Evolutionary conservation across 345 rosid species (phyloP).

Genomic region (Eucalyptus cladocalyx): DNA sequence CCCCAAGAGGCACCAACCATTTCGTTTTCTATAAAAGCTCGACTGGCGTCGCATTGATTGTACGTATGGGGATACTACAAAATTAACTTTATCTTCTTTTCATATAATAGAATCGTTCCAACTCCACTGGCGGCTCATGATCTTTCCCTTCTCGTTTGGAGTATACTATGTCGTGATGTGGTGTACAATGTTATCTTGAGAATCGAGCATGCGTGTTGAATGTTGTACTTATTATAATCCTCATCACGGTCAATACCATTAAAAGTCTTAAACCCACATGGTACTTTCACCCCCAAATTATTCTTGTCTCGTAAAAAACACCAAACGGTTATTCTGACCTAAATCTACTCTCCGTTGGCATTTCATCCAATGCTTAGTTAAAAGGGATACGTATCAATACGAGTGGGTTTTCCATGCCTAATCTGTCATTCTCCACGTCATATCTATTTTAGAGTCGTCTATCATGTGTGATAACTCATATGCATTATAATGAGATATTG

Average conservation of each 20-base stretch:
- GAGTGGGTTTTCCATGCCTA: accelerated
- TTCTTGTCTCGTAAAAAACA: neutral
- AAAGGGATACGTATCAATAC: neutral
- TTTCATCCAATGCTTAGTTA: neutral
- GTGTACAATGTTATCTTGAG: neutral
- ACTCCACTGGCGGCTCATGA: neutral
- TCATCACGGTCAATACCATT: neutral
- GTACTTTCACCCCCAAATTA: neutral
- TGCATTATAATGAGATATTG: neutral
- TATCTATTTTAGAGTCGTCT: neutral
- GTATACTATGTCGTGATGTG: neutral
- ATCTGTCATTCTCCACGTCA: neutral
- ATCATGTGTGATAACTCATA: neutral
- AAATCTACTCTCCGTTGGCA: neutral
- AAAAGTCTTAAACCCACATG: neutral
- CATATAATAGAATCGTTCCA: neutral
- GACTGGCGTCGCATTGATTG: neutral
- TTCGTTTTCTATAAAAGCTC: neutral
- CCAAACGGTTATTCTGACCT: neutral
- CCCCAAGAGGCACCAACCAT: neutral
- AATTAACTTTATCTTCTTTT: neutral
- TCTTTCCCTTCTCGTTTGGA: neutral
- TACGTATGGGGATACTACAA: neutral
- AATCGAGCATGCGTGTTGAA: neutral
- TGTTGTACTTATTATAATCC: neutral